phyloP scores from a whole-genome alignment of 768 basidiomycete genomes.

The Phallus indusiatus region DNA sequence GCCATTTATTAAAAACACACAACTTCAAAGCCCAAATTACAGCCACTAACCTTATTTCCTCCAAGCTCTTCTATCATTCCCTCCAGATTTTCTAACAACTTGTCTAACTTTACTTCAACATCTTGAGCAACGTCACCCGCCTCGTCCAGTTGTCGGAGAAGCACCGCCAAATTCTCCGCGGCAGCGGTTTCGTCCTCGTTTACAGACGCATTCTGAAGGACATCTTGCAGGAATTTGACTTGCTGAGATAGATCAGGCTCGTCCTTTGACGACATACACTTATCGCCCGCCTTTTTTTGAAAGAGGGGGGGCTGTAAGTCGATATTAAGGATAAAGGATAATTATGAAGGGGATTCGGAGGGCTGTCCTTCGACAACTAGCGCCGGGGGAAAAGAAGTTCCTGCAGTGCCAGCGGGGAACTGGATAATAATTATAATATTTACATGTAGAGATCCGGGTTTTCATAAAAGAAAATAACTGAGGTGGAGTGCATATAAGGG shows the following conservation, averaged over 20 bases:
- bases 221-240: not conserved
- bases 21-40: not conserved
- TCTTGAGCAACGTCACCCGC: slow-evolving; percentile 52
- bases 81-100: slow-evolving; percentile 37
- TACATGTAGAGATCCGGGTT: too few relatives aligned
- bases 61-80: slow-evolving; percentile 1
- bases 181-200: slow-evolving; percentile 18
- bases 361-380: too few relatives aligned
- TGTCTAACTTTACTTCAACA: slow-evolving; percentile 56
- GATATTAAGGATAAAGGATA: not conserved
- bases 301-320: not conserved
- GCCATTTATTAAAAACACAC: not conserved
- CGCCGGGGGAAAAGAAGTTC: too few relatives aligned
- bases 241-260: not conserved
- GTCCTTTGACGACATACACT: too few relatives aligned
- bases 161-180: slow-evolving; percentile 38
- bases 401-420: too few relatives aligned
- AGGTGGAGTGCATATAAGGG: too few relatives aligned
- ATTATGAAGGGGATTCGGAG: too few relatives aligned
- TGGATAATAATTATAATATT: too few relatives aligned
- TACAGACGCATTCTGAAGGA: not conserved
- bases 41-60: not conserved
- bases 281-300: not conserved
- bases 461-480: too few relatives aligned
- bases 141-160: slow-evolving; percentile 44